Percentiles rank a stretch among this genome's conserved stretches.
These are phyloP conservation scores for Lecanoromycetidae sp. DNA, from an alignment of 2,329 filamentous ascomycete genomes.

Conservation along the genomic window DNA sequence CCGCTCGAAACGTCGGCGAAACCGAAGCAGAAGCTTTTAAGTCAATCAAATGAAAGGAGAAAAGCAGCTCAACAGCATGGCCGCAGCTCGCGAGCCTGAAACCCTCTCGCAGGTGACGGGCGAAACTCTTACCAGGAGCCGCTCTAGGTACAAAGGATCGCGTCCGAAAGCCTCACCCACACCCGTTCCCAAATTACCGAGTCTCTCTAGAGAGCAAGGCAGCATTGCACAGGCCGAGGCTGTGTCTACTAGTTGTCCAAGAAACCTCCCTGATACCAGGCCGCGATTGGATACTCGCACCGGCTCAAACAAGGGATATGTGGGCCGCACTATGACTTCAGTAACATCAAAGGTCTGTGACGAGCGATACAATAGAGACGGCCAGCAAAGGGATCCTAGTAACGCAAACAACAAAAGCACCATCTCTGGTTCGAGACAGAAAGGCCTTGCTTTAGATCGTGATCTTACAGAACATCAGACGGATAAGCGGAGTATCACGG, in stretches of 20 bases:
- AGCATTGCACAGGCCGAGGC: neutral
- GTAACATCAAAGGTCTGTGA: too few species aligned
- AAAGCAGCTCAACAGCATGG: neutral
- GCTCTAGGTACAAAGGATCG: constrained; percentile 16
- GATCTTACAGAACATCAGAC: too few species aligned
- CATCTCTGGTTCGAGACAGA: too few species aligned
- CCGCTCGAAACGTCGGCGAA: constrained; percentile 3
- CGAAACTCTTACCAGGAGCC: constrained; percentile 10
- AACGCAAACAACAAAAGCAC: too few species aligned
- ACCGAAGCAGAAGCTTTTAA: constrained; percentile 3
- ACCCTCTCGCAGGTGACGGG: neutral
- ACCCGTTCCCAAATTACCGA: neutral
- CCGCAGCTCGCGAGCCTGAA: neutral
- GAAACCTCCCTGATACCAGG: too few species aligned
- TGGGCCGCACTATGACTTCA: too few species aligned
- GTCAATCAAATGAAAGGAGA: neutral
- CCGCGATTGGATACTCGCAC: too few species aligned
- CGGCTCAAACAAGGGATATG: too few species aligned
- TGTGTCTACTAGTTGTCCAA: too few species aligned
- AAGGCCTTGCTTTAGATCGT: too few species aligned
- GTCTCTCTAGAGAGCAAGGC: neutral
- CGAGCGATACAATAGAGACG: too few species aligned
- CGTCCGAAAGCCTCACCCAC: neutral
- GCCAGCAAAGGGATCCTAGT: too few species aligned
- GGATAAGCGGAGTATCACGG: neutral